Percentiles rank a stretch among this genome's conserved stretches.
These are phyloP conservation scores for Capsella bursapastoris DNA, from an alignment of 345 rosid genomes.

Conservation along the genomic window DNA sequence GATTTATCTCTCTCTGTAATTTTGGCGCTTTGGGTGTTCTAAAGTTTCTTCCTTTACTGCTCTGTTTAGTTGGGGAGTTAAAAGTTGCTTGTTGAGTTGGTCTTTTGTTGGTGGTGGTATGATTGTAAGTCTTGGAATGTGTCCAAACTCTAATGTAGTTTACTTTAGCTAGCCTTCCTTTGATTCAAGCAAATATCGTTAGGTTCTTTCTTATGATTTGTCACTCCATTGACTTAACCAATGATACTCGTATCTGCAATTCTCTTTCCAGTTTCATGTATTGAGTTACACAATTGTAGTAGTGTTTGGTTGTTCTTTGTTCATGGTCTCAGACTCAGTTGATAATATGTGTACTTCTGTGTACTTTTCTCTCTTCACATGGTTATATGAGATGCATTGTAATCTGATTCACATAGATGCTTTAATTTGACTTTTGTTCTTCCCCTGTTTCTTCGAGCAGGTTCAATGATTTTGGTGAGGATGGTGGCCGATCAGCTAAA, in stretches of 20 bases:
- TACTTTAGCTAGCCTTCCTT: neutral
- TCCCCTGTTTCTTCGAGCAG: slow-evolving; percentile 40
- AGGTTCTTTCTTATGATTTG: neutral
- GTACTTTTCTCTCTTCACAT: neutral
- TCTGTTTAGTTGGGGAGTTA: neutral
- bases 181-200: neutral
- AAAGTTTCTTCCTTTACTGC: slow-evolving; percentile 10
- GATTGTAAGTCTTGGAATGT: neutral
- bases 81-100: slow-evolving; percentile 16
- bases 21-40: neutral
- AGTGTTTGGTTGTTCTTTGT: neutral
- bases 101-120: neutral
- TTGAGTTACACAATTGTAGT: slow-evolving; percentile 11
- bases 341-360: too few species aligned
- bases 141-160: neutral
- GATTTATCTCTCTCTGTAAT: neutral
- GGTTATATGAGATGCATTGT: neutral
- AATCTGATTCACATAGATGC: neutral
- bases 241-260: neutral
- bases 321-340: neutral
- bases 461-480: slow-evolving; percentile 64
- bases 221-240: neutral
- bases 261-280: neutral
- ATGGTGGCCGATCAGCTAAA: slow-evolving; percentile 71
- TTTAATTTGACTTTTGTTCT: neutral